phyloP scores from a whole-genome alignment of 2,329 filamentous ascomycete genomes.

The Chaetoscypha palmicola region DNA sequence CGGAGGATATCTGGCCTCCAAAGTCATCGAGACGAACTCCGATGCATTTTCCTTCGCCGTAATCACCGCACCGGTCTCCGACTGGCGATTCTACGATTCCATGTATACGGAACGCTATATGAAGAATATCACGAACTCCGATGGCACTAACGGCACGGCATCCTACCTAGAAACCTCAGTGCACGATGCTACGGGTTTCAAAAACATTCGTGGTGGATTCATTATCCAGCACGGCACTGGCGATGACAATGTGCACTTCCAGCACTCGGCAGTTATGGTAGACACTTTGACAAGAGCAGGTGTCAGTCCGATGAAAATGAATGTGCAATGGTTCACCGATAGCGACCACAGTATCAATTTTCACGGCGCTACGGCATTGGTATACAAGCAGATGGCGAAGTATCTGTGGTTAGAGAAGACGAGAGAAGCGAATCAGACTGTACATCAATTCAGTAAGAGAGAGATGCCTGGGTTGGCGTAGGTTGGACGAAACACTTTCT shows the following conservation, averaged over 20 bases:
- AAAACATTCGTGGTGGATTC: conserved; percentile 52
- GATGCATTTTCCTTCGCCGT: conserved; percentile 56
- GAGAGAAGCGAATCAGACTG: conserved; percentile 32
- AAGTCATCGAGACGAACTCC: conserved; percentile 56
- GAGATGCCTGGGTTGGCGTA: not conserved
- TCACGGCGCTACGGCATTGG: conserved; percentile 45
- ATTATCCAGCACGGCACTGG: conserved; percentile 59
- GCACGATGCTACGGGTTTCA: conserved; percentile 51
- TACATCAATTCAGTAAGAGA: conserved; percentile 16
- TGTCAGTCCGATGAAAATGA: conserved; percentile 54
- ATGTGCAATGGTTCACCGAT: conserved; percentile 59
- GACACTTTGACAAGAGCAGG: conserved; percentile 53
- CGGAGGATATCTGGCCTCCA: conserved; percentile 59
- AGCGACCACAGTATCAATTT: conserved; percentile 55
- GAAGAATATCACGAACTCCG: conserved; percentile 48
- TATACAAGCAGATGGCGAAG: conserved; percentile 57
- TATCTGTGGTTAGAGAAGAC: conserved; percentile 56
- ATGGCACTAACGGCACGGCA: conserved; percentile 33
- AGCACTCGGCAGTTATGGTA: conserved; percentile 54
- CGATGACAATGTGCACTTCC: conserved; percentile 68
- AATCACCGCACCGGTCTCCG: conserved; percentile 58
- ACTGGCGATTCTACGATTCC: conserved; percentile 65
- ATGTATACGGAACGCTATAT: conserved; percentile 70
- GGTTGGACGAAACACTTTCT: too few species aligned
- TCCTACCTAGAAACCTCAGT: conserved; percentile 58